These are phyloP conservation scores for Scheffersomyces quercinus DNA, from an alignment of 1,139 yeast species.

Conservation along the genomic window DNA sequence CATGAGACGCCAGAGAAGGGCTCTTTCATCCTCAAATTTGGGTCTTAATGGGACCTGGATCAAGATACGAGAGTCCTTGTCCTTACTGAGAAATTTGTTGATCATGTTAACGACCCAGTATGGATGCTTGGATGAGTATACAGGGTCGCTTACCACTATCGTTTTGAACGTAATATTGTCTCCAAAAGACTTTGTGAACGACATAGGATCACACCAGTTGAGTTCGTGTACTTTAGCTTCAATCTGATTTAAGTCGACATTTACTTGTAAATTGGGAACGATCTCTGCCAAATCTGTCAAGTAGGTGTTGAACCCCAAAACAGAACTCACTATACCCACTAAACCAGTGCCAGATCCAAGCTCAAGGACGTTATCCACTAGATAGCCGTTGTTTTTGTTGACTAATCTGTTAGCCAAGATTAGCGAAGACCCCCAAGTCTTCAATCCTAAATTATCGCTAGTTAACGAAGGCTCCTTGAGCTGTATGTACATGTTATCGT, in stretches of 20 bases:
- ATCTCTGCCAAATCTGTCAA: conserved; percentile 84
- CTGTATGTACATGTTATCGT: conserved; percentile 27
- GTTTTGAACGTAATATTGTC: conserved; percentile 45
- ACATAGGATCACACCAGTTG: conserved; percentile 72
- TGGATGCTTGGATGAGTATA: conserved; percentile 84
- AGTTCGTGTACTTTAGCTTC: conserved; percentile 47
- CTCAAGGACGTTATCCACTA: conserved; percentile 59
- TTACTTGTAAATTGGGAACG: conserved; percentile 61
- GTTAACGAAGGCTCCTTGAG: conserved; percentile 85
- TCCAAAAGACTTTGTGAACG: conserved; percentile 31
- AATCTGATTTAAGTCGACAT: conserved; percentile 53
- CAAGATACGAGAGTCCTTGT: conserved; percentile 46
- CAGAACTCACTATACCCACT: conserved; percentile 68
- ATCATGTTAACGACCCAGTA: conserved; percentile 65
- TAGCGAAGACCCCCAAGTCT: conserved; percentile 94
- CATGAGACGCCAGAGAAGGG: conserved; percentile 56
- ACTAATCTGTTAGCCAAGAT: conserved; percentile 61
- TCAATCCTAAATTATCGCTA: conserved; percentile 82
- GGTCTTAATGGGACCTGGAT: conserved; percentile 76
- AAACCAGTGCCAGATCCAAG: conserved; percentile 95
- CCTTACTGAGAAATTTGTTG: conserved; percentile 36
- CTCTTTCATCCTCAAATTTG: conserved; percentile 66
- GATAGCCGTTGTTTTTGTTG: conserved; percentile 17
- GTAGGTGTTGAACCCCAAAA: conserved; percentile 50
- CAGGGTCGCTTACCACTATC: conserved; percentile 80